phyloP scores from a whole-genome alignment of 2,329 filamentous ascomycete species.

The Knoxdaviesia capensis region DNA sequence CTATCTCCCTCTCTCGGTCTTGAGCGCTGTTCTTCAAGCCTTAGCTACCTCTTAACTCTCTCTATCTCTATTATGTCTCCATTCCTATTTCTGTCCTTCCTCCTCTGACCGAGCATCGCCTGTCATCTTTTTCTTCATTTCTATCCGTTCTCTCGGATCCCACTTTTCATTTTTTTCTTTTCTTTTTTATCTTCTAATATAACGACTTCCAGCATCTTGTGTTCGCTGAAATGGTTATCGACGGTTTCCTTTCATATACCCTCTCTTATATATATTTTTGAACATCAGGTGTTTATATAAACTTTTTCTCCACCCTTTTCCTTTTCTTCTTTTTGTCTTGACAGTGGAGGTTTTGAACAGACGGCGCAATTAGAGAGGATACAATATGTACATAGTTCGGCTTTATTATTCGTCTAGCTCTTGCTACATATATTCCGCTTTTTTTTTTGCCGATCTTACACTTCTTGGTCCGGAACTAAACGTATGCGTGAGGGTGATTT shows the following conservation, averaged over 20 bases:
- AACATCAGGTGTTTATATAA: no score
- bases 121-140: not conserved
- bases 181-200: conserved; percentile 1
- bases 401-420: no score
- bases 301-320: not conserved
- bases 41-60: not conserved
- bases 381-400: no score
- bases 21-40: not conserved
- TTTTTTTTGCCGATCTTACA: no score
- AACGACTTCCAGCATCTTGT: not conserved
- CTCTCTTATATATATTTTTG: no score
- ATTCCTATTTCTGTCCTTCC: not conserved
- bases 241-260: not conserved
- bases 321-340: conserved; percentile 1
- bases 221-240: not conserved
- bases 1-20: not conserved
- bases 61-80: not conserved
- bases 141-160: conserved; percentile 1
- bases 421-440: no score
- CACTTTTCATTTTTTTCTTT: conserved; percentile 1
- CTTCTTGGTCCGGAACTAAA: no score
- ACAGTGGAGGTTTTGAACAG: not conserved
- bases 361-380: no score
- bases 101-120: no score
- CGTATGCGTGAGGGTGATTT: no score